Percentiles rank a stretch among this genome's conserved stretches.
phyloP scores from a whole-genome alignment of 495 filamentous ascomycete genomes.

The Tuber aestivum region DNA sequence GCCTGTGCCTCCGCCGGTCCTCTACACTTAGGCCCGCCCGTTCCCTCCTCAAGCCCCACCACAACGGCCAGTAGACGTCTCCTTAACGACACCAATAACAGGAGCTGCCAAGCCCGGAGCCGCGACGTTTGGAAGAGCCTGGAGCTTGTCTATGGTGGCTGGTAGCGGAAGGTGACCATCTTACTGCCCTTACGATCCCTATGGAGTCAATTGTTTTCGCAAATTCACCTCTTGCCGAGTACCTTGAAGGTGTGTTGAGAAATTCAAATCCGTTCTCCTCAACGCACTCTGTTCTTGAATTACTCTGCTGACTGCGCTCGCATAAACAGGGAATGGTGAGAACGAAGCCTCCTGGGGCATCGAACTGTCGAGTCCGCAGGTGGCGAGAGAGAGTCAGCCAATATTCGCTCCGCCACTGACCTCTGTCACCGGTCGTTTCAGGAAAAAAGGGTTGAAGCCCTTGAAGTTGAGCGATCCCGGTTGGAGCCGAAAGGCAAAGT shows the following conservation, averaged over 20 bases:
- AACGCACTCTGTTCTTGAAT: slow-evolving; percentile 8
- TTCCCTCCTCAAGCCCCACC: not conserved
- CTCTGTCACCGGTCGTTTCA: slow-evolving; percentile 43
- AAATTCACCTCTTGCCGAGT: slow-evolving; percentile 84
- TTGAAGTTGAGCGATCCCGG: slow-evolving; percentile 33
- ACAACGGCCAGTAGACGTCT: not conserved
- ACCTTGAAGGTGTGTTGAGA: slow-evolving; percentile 70
- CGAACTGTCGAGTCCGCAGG: slow-evolving; percentile 41
- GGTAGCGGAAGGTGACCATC: slow-evolving; percentile 24
- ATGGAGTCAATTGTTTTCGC: slow-evolving; percentile 94
- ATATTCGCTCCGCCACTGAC: slow-evolving; percentile 38
- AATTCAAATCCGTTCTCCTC: slow-evolving; percentile 31
- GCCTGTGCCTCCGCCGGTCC: not conserved
- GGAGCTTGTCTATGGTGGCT: slow-evolving; percentile 25
- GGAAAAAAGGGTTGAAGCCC: slow-evolving; percentile 22
- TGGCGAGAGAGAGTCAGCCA: slow-evolving; percentile 21
- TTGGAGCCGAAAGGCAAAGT: slow-evolving; percentile 28
- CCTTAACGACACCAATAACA: not conserved
- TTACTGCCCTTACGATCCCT: slow-evolving; percentile 26
- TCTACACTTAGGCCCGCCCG: not conserved
- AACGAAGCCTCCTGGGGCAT: slow-evolving; percentile 48
- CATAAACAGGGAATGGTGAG: slow-evolving; percentile 48
- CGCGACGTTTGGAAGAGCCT: not conserved
- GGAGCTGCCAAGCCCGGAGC: not conserved
- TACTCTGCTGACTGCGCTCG: slow-evolving; percentile 26